These are phyloP conservation scores for Hypomyces rosellus DNA, from an alignment of 2,329 filamentous ascomycete species.

Conservation along the genomic window DNA sequence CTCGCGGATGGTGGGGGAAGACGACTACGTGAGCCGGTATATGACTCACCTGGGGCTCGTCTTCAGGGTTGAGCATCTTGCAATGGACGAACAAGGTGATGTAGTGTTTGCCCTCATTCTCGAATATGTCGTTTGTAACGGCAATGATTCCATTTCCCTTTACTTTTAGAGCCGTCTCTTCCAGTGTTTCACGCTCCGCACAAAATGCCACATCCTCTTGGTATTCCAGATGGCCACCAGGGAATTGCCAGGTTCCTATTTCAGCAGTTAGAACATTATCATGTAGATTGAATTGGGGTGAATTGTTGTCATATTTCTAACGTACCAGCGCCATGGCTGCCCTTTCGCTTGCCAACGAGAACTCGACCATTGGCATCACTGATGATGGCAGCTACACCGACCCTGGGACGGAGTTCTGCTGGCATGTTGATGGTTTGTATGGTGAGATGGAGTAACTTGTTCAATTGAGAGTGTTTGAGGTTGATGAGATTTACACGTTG, in stretches of 20 bases:
- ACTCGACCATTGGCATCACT: slow-evolving; percentile 36
- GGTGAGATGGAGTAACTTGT: too few species aligned
- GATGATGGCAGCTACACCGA: slow-evolving; percentile 45
- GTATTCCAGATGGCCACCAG: slow-evolving; percentile 70
- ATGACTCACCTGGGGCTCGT: slow-evolving; percentile 47
- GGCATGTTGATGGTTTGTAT: background rate
- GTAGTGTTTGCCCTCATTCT: slow-evolving; percentile 59
- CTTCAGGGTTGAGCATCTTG: slow-evolving; percentile 37
- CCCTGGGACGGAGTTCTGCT: slow-evolving; percentile 26
- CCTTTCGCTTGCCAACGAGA: slow-evolving; percentile 41
- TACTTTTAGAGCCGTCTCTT: slow-evolving; percentile 63
- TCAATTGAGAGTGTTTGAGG: too few species aligned
- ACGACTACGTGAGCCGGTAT: background rate
- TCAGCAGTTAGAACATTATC: background rate
- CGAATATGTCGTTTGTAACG: slow-evolving; percentile 63
- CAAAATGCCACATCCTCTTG: slow-evolving; percentile 57
- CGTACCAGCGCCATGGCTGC: slow-evolving; percentile 44
- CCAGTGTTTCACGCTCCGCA: slow-evolving; percentile 59
- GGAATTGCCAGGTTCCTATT: slow-evolving; percentile 57
- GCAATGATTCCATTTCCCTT: slow-evolving; percentile 46
- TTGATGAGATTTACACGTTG: too few species aligned
- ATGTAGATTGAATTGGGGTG: background rate
- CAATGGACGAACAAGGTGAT: slow-evolving; percentile 64
- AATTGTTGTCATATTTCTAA: background rate
- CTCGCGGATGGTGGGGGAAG: background rate